Percentiles rank a stretch among this genome's conserved stretches.
Evolutionary conservation across 2,329 filamentous ascomycete species (phyloP).

Genomic region (Bipolaris oryzae): DNA sequence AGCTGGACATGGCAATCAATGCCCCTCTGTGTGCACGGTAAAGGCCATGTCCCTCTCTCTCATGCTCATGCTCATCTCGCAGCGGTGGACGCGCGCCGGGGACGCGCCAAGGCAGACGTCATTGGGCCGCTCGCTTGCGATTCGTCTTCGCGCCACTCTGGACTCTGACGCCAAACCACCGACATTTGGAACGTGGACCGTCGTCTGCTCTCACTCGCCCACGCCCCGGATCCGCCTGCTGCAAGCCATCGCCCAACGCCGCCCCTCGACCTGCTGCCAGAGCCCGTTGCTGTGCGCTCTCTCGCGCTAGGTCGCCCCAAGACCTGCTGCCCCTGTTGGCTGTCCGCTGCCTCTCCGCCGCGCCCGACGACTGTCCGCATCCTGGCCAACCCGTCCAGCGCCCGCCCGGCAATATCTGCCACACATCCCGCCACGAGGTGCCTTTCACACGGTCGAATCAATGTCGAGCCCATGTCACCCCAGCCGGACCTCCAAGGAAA

Average conservation of each 20-base stretch:
- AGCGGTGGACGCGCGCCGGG: slow-evolving; percentile 10
- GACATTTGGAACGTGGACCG: slow-evolving; percentile 40
- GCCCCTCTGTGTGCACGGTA: not conserved
- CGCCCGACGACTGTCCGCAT: slow-evolving; percentile 29
- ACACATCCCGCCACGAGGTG: slow-evolving; percentile 42
- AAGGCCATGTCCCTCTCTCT: no score
- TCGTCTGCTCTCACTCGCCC: slow-evolving; percentile 29
- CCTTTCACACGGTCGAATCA: slow-evolving; percentile 45
- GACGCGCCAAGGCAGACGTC: slow-evolving; percentile 28
- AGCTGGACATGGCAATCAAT: no score
- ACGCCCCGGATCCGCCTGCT: slow-evolving; percentile 18
- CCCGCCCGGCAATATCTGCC: slow-evolving; percentile 42
- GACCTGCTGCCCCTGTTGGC: slow-evolving; percentile 27
- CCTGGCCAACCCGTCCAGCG: slow-evolving; percentile 25
- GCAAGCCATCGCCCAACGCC: slow-evolving; percentile 15
- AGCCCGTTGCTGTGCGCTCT: slow-evolving; percentile 24
- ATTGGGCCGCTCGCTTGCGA: slow-evolving; percentile 34
- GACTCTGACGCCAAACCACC: slow-evolving; percentile 31
- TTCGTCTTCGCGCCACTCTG: slow-evolving; percentile 28
- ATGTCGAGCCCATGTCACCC: slow-evolving; percentile 53
- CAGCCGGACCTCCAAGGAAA: slow-evolving; percentile 47
- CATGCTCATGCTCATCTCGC: no score
- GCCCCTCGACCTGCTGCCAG: slow-evolving; percentile 14
- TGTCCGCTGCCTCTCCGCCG: slow-evolving; percentile 28
- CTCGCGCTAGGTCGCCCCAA: not conserved